A percentile compares a stretch with the other conserved stretches of the same genome.
These are phyloP conservation scores for Huntiella savannae DNA, from an alignment of 2,329 filamentous ascomycete genomes.

Conservation along the genomic window DNA sequence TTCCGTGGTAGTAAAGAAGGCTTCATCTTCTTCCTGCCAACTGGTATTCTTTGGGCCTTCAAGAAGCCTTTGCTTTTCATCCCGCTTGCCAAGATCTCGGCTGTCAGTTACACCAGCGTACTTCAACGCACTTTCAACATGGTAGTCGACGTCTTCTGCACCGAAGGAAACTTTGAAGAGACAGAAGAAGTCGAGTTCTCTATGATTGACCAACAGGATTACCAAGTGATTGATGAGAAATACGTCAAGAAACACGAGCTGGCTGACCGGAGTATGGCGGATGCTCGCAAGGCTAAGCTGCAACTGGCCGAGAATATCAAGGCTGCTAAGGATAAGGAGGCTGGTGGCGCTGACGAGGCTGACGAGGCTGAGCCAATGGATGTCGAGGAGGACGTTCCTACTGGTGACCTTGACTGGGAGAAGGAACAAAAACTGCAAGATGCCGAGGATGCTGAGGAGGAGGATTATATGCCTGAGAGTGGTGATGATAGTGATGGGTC, in stretches of 20 bases:
- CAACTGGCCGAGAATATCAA: constrained; percentile 40
- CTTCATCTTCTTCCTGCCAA: constrained; percentile 46
- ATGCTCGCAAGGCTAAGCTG: constrained; percentile 44
- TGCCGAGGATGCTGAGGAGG: constrained; percentile 44
- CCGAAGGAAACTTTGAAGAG: constrained; percentile 16
- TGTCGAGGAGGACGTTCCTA: constrained; percentile 18
- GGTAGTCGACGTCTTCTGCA: constrained; percentile 38
- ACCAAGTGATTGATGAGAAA: constrained; percentile 39
- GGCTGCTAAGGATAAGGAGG: constrained; percentile 23
- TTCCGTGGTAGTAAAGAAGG: constrained; percentile 52
- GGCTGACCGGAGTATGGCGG: constrained; percentile 49
- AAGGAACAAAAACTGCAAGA: constrained; percentile 35
- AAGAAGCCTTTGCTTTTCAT: constrained; percentile 51
- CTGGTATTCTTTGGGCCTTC: constrained; percentile 50
- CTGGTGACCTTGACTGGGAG: constrained; percentile 26
- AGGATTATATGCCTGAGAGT: constrained; percentile 43
- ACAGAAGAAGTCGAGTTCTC: constrained; percentile 46
- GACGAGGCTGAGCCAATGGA: constrained; percentile 20
- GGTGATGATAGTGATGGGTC: constrained; percentile 36
- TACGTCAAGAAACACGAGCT: constrained; percentile 42
- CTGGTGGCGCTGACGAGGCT: constrained; percentile 18
- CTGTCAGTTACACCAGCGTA: constrained; percentile 48
- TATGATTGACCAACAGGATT: constrained; percentile 54
- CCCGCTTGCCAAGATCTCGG: constrained; percentile 38
- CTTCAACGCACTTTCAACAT: constrained; percentile 52